A percentile compares a stretch with the other conserved stretches of the same genome.
These are phyloP conservation scores for Hypoxylon sp. DNA, from an alignment of 2,329 filamentous ascomycete species.

Conservation along the genomic window DNA sequence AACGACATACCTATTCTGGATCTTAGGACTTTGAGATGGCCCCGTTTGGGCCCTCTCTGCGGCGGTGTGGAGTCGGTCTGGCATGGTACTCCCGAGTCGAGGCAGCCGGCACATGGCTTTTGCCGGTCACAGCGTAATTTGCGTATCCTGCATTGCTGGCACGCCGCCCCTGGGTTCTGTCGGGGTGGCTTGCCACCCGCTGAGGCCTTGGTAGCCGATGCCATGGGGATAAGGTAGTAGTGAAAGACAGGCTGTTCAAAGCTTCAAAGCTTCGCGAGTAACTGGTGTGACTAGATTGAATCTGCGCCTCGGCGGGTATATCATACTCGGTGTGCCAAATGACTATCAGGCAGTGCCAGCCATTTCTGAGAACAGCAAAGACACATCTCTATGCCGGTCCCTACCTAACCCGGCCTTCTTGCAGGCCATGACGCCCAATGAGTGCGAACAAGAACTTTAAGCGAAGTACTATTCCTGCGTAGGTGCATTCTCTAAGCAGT, in stretches of 20 bases:
- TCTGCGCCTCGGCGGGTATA: not conserved
- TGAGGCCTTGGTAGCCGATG: constrained; percentile 4
- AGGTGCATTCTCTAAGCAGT: not conserved
- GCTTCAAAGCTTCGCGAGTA: not conserved
- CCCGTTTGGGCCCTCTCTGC: constrained; percentile 17
- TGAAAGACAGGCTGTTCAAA: not conserved
- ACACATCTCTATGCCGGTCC: not conserved
- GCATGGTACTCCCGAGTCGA: constrained; percentile 17
- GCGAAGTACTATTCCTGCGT: not conserved
- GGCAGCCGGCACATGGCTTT: constrained; percentile 9
- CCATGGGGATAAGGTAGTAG: constrained; percentile 5
- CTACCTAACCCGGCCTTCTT: constrained; percentile 8
- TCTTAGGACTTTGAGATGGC: constrained; percentile 14
- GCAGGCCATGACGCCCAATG: not conserved
- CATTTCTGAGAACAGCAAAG: not conserved
- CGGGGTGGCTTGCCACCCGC: constrained; percentile 10
- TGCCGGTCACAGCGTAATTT: constrained; percentile 18
- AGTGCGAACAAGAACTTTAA: not conserved
- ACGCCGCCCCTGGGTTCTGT: constrained; percentile 19
- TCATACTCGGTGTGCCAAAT: not conserved
- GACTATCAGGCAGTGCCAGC: not conserved
- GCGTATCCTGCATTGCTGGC: constrained; percentile 18
- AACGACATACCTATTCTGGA: constrained; percentile 12
- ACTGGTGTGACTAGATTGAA: not conserved
- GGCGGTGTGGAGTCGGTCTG: constrained; percentile 16